Evolutionary conservation across 306 rosid species (phyloP).

Genomic region (Fagus sylvatica): DNA sequence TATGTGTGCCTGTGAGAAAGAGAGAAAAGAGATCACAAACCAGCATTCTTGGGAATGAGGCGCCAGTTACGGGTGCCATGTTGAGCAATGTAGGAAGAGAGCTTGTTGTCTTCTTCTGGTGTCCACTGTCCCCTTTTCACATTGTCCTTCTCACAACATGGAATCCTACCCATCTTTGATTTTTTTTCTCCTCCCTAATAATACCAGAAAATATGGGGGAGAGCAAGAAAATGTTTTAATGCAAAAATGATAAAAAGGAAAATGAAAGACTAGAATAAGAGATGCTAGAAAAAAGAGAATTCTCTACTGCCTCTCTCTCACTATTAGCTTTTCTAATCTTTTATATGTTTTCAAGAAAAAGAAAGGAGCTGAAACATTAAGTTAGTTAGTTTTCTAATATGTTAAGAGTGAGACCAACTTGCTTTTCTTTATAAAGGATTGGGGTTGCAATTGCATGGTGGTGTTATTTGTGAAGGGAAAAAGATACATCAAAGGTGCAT

Average conservation of each 20-base stretch:
- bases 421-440: constrained; percentile 45
- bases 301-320: constrained; percentile 16
- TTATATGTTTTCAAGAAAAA: not conserved
- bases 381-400: constrained; percentile 13
- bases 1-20: not conserved
- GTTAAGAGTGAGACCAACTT: constrained; percentile 14
- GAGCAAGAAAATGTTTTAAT: not conserved
- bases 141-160: constrained; percentile 83
- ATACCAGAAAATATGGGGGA: not conserved
- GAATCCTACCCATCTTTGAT: constrained; percentile 78
- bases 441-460: constrained; percentile 41
- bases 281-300: constrained; percentile 5
- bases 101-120: constrained; percentile 94
- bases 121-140: constrained; percentile 92
- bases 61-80: constrained; percentile 71
- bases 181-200: constrained; percentile 2
- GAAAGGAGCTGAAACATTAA: constrained; percentile 14
- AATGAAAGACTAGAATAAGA: not conserved
- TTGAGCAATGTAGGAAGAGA: constrained; percentile 72
- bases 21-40: constrained; percentile 21
- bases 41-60: constrained; percentile 63
- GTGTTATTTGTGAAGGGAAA: constrained; percentile 31
- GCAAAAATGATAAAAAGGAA: not conserved
- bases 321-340: not conserved
- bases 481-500: constrained; percentile 85